Percentiles rank a stretch among this genome's conserved stretches.
Evolutionary conservation across 495 filamentous ascomycete species (phyloP).

Genomic region (Xanthoparmelia taractica): DNA sequence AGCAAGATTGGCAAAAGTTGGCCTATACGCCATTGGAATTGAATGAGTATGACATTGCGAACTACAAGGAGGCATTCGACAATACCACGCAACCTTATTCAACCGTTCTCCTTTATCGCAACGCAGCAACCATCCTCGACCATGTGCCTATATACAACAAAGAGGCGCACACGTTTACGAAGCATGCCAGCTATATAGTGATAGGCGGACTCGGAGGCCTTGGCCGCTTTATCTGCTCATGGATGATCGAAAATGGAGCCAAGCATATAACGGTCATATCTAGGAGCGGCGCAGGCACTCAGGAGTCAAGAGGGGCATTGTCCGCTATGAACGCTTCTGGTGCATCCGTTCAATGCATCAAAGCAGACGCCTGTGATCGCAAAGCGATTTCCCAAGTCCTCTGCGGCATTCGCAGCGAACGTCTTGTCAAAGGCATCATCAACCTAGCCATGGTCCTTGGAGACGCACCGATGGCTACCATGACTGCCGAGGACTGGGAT

Average conservation of each 20-base stretch:
- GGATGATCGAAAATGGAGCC: slow-evolving; percentile 48
- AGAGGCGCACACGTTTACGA: background rate
- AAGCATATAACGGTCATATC: slow-evolving; percentile 15
- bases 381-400: slow-evolving; percentile 15
- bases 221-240: slow-evolving; percentile 40
- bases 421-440: slow-evolving; percentile 37
- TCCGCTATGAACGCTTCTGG: background rate
- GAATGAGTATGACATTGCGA: background rate
- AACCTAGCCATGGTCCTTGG: slow-evolving; percentile 38
- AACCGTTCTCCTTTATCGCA: slow-evolving; percentile 2
- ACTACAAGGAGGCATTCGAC: slow-evolving; percentile 1
- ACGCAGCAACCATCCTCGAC: background rate
- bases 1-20: background rate
- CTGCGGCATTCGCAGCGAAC: slow-evolving; percentile 7
- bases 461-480: slow-evolving; percentile 25
- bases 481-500: slow-evolving; percentile 30
- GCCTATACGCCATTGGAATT: background rate
- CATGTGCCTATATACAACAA: slow-evolving; percentile 1
- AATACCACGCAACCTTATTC: background rate
- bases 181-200: slow-evolving; percentile 35
- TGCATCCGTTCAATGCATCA: slow-evolving; percentile 26
- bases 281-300: slow-evolving; percentile 4
- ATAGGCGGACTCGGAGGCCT: slow-evolving; percentile 42
- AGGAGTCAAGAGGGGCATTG: background rate
- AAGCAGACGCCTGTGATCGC: slow-evolving; percentile 29